Base-by-base conservation (phyloP, 202 grass and related monocot genomes). In the Zizania palustris region DNA sequence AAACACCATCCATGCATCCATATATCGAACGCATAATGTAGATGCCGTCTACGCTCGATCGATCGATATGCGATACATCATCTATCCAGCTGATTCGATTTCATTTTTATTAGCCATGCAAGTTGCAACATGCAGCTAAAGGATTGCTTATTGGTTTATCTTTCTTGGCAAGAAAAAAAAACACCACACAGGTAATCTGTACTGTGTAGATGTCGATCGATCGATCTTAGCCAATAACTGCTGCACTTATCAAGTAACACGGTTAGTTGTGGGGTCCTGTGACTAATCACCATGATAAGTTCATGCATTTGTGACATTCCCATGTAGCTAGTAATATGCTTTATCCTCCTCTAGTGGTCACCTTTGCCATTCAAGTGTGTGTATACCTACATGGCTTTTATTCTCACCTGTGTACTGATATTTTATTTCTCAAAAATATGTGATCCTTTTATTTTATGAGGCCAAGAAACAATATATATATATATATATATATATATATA, bases 161-260 rank as follows among this genome's bases (percentile, higher is more conserved):
- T 28, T 28, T 0, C 28, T 28, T 28, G 28, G 28, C 28, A 2
- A 28, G 28, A 28, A 28, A 28, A 28, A 28, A 28, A 80, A 45
- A 74, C 38, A 81, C 75, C 55, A 28, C 28, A 28, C 16, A 10
- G 51, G 14, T 45, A 65, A 69, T 79, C n/a, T 10, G 28, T 28
- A 28, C 28, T 28, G 28, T 28, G 35, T 9, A 10, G 3, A 19
- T 33, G n/a, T 7, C n/a, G 8, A 12, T 55, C 65, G 12, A 45
- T 83, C 44, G 16, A 83, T 63, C 75, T 84, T 88, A 88, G 39
- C 69, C 60, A 80, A 59, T 88, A 71, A 80, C 81, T 88, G 1
- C 75, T 38, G 80, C 39, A 33, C 40, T 84, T 84, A 74, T 84
- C 81, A 80, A 33, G 33, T 70, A 75, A 79, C 69, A n/a, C n/a